Evolutionary conservation across 805 yeast species (phyloP).

Genomic region (Yamadazyma olivae): DNA sequence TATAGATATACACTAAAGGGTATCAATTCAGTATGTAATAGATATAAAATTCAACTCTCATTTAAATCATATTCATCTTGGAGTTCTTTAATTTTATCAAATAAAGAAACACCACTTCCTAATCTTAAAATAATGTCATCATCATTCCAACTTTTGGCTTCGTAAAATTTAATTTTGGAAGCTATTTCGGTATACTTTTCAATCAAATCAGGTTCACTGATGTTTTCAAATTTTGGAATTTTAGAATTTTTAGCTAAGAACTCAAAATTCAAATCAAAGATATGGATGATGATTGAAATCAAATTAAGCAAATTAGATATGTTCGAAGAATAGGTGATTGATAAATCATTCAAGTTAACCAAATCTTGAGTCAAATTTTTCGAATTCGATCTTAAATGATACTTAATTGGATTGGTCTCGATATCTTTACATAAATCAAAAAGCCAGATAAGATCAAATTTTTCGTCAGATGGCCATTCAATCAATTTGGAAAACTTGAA

Average conservation of each 20-base stretch:
- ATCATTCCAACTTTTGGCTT: conserved; percentile 35
- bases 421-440: conserved; percentile 42
- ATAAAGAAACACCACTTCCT: conserved; percentile 15
- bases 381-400: conserved; percentile 42
- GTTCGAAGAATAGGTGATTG: conserved; percentile 16
- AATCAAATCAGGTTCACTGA: conserved; percentile 17
- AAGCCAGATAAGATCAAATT: conserved; percentile 30
- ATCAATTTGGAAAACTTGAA: conserved; percentile 38
- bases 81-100: conserved; percentile 24
- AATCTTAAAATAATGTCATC: conserved; percentile 39
- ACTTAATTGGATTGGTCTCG: conserved; percentile 45
- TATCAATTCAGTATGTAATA: background rate
- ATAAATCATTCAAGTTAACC: conserved; percentile 32
- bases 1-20: too few relatives aligned
- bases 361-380: conserved; percentile 32
- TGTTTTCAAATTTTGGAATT: conserved; percentile 29
- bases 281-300: conserved; percentile 27
- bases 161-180: conserved; percentile 27
- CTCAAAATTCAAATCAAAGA: conserved; percentile 31
- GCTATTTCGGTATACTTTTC: conserved; percentile 18
- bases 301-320: conserved; percentile 22
- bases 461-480: conserved; percentile 19
- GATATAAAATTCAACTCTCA: conserved; percentile 1
- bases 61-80: conserved; percentile 12
- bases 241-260: conserved; percentile 34